These are phyloP conservation scores for Patellifolia procumbens DNA, from an alignment of 179 eudicot genomes.

Conservation along the genomic window DNA sequence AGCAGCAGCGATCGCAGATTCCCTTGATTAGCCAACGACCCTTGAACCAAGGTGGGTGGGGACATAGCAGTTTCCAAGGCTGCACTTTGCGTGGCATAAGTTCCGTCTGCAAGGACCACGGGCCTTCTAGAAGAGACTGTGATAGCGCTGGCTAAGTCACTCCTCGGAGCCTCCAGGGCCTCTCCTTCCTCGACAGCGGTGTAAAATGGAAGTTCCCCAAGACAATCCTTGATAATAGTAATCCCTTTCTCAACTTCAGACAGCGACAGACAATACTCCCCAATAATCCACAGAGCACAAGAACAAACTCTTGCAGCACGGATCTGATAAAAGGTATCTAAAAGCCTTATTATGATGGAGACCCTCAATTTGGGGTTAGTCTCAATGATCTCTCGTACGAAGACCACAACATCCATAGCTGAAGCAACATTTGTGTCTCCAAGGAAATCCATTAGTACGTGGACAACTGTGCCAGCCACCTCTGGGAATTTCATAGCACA, in stretches of 20 bases:
- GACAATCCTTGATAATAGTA: slow-evolving; percentile 69
- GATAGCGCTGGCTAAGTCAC: slow-evolving; percentile 43
- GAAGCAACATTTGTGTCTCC: slow-evolving; percentile 78
- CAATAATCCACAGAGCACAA: slow-evolving; percentile 80
- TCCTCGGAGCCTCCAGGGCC: slow-evolving; percentile 49
- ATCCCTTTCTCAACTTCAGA: slow-evolving; percentile 78
- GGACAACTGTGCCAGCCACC: slow-evolving; percentile 84
- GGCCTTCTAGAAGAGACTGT: slow-evolving; percentile 75
- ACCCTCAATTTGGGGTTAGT: slow-evolving; percentile 75
- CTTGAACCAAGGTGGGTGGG: slow-evolving; percentile 64
- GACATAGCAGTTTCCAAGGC: slow-evolving; percentile 75
- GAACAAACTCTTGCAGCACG: slow-evolving; percentile 80
- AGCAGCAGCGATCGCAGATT: slow-evolving; percentile 65
- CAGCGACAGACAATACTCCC: slow-evolving; percentile 73
- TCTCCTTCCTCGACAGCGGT: slow-evolving; percentile 71
- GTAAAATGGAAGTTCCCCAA: slow-evolving; percentile 86
- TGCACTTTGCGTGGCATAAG: slow-evolving; percentile 86
- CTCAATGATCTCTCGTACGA: slow-evolving; percentile 75
- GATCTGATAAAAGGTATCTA: slow-evolving; percentile 79
- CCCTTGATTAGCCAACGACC: slow-evolving; percentile 63
- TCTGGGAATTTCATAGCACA: slow-evolving; percentile 85
- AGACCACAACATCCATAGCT: slow-evolving; percentile 76
- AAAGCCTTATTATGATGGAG: slow-evolving; percentile 63
- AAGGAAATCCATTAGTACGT: slow-evolving; percentile 81
- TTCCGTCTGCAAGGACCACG: slow-evolving; percentile 79